A percentile compares a stretch with the other conserved stretches of the same genome.
These are phyloP conservation scores for Leptoxyphium fumago DNA, from an alignment of 2,329 filamentous ascomycete species.

Conservation along the genomic window DNA sequence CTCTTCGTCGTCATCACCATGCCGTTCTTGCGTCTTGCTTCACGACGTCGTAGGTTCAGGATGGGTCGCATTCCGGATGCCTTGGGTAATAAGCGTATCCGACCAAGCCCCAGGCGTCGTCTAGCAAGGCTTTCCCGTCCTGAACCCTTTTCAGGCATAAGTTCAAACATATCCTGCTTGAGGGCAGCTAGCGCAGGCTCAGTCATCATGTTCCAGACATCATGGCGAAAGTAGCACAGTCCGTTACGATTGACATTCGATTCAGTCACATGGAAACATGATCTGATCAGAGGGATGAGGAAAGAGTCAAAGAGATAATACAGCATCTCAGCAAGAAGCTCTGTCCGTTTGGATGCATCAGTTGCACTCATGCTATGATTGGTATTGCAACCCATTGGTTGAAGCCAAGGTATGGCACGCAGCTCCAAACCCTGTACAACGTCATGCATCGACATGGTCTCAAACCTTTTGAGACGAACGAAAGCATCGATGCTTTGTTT, in stretches of 20 bases:
- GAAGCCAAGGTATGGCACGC: constrained; percentile 47
- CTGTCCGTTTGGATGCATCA: constrained; percentile 59
- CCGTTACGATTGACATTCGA: constrained; percentile 65
- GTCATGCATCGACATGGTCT: constrained; percentile 66
- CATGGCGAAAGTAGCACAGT: constrained; percentile 88
- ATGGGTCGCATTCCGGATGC: constrained; percentile 63
- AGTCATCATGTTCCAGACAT: constrained; percentile 67
- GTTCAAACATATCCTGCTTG: constrained; percentile 63
- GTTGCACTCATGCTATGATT: constrained; percentile 48
- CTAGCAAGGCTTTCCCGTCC: constrained; percentile 45
- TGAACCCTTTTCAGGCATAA: constrained; percentile 42
- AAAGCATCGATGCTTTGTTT: constrained; percentile 63
- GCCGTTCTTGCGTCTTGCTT: constrained; percentile 37
- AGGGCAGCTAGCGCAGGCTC: constrained; percentile 56
- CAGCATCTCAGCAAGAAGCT: constrained; percentile 70
- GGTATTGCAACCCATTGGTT: constrained; percentile 31
- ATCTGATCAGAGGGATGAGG: constrained; percentile 69
- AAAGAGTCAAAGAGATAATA: constrained; percentile 92
- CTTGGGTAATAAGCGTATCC: constrained; percentile 74
- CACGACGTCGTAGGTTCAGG: constrained; percentile 63
- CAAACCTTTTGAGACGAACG: constrained; percentile 62
- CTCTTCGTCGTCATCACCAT: constrained; percentile 44
- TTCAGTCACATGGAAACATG: constrained; percentile 90
- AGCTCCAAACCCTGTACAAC: constrained; percentile 56
- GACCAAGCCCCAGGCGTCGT: constrained; percentile 58